Percentiles rank a stretch among this genome's conserved stretches.
Evolutionary conservation across 805 yeast genomes (phyloP).

Genomic region (Starmera amethionina): DNA sequence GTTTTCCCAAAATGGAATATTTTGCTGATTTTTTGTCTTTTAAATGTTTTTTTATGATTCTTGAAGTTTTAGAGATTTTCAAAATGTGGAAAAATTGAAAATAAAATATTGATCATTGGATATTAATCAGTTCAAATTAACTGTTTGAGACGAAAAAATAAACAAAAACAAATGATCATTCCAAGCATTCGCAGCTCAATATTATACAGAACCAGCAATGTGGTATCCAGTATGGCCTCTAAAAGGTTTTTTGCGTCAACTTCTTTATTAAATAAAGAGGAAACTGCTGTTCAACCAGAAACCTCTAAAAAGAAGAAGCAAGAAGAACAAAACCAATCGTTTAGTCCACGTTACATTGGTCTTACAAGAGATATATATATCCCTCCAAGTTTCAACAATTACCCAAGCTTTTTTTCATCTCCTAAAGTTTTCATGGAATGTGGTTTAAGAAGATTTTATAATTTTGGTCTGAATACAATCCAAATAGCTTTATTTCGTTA

Average conservation of each 20-base stretch:
- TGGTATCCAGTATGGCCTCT: neutral
- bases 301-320: constrained; percentile 4
- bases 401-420: constrained; percentile 30
- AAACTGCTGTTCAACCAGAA: neutral
- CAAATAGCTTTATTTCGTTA: constrained; percentile 58
- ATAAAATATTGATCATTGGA: too few relatives aligned
- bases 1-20: too few relatives aligned
- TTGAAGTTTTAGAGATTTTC: too few relatives aligned
- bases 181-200: too few relatives aligned
- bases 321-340: constrained; percentile 13
- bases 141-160: too few relatives aligned
- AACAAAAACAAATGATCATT: too few relatives aligned
- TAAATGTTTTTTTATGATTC: too few relatives aligned
- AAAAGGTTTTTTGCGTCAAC: neutral
- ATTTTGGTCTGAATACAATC: constrained; percentile 59
- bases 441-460: constrained; percentile 48
- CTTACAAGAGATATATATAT: constrained; percentile 35
- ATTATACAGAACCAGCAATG: too few relatives aligned
- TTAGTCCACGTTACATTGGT: constrained; percentile 31
- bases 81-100: too few relatives aligned
- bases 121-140: too few relatives aligned
- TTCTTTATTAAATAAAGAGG: too few relatives aligned
- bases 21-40: too few relatives aligned
- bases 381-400: constrained; percentile 37
- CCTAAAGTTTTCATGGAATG: constrained; percentile 37